These are phyloP conservation scores for Aphanocladium album DNA, from an alignment of 2,329 filamentous ascomycete genomes.

Conservation along the genomic window DNA sequence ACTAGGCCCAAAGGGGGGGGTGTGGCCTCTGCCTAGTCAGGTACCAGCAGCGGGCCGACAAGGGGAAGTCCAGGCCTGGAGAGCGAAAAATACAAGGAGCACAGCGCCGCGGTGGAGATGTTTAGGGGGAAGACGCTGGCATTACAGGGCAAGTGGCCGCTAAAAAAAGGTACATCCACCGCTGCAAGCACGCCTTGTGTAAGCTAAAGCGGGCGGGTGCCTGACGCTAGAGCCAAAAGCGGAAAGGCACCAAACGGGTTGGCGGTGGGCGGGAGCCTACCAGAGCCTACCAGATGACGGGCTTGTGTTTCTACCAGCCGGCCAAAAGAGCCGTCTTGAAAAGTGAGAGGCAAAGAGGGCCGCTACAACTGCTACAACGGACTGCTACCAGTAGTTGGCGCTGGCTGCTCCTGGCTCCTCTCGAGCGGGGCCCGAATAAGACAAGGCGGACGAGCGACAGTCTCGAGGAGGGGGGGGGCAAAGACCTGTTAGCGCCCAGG, in stretches of 20 bases:
- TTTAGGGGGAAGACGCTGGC: background rate
- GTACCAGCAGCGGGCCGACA: slow-evolving; percentile 3
- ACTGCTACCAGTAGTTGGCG: too few species aligned
- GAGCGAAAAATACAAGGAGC: background rate
- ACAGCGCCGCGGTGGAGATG: background rate
- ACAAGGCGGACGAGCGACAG: background rate
- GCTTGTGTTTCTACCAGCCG: too few species aligned
- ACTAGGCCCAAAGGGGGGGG: background rate
- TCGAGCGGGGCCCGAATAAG: background rate
- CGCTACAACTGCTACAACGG: too few species aligned
- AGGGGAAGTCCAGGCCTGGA: background rate
- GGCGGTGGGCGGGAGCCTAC: background rate
- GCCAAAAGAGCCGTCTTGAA: too few species aligned
- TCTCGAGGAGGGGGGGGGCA: background rate
- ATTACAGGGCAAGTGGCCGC: background rate
- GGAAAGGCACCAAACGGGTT: slow-evolving; percentile 2
- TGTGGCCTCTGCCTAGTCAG: background rate
- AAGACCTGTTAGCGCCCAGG: background rate
- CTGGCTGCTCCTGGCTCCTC: background rate
- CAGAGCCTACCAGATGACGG: too few species aligned
- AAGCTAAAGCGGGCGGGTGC: slow-evolving; percentile 2
- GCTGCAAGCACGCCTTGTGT: background rate
- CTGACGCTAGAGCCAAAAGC: slow-evolving; percentile 4
- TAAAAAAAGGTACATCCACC: background rate
- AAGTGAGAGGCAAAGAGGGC: too few species aligned